Evolutionary conservation across 192 early-diverging fungal species (phyloP), one percentile per base, ranked within the genome.

Genomic region (Umbelopsis vinacea): DNA sequence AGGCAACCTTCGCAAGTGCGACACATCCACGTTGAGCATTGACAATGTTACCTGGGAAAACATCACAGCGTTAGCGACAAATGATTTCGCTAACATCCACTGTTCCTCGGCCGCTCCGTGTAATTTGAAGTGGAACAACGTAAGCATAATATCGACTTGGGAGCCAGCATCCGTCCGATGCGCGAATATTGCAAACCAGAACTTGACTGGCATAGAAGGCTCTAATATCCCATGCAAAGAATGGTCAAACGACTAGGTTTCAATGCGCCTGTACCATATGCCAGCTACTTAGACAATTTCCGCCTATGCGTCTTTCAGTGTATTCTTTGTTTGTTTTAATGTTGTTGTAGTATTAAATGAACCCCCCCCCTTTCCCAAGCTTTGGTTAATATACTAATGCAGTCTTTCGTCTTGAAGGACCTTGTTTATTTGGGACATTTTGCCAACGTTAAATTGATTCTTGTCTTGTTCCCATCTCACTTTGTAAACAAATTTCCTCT

Each of bases 141-240:
- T 63, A 37, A 63, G 6, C 12, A 63, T 63, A 29, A 35, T 17
- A 37, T 63, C 57, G 26, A 19, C 33, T 4, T 37, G 57, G 33
- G 7, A 35, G 2, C 9, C 23, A 63, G 57, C 29, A 63, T 3
- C 26, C 3, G 57, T 63, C 4, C 26, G 26, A 14, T 63, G 57
- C 19, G 57, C 57, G 37, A 63, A 63, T 26, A 63, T 63, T 37
- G 29, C 17, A 7, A 63, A 63, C 35, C 57, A 63, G 35, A 63
- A 63, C 33, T 29, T 63, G 7, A 35, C 33, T 6, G 57, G 57
- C 33, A 29, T 63, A n/a, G 26, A 63, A 29, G 57, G 57, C 26
- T 22, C 57, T 37, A 63, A 63, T 37, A 63, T 63, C 35, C 57
- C 57, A 38, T 63, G 57, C 19, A 37, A 63, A 7, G 57, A 22